phyloP scores from a whole-genome alignment of 2,329 filamentous ascomycete species.

The Talaromyces sp. region DNA sequence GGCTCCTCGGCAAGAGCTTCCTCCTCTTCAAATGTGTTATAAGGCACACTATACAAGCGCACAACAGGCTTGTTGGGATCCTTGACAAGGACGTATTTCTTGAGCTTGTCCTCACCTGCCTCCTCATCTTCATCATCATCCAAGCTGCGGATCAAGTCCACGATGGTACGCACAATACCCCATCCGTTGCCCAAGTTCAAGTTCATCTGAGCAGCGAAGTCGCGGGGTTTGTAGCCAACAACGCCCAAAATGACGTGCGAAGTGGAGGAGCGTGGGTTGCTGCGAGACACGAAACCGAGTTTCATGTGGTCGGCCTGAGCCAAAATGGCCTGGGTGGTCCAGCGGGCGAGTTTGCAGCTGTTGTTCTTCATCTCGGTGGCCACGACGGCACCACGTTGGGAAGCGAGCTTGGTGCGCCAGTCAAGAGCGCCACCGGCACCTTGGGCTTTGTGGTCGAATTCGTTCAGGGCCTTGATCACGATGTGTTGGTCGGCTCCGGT shows the following conservation, averaged over 20 bases:
- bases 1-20: constrained; percentile 54
- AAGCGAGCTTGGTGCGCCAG: constrained; percentile 92
- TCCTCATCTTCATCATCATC: constrained; percentile 35
- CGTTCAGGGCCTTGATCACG: constrained; percentile 93
- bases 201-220: constrained; percentile 98
- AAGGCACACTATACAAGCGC: constrained; percentile 84
- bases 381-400: constrained; percentile 91
- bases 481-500: constrained; percentile 87
- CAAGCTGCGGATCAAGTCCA: constrained; percentile 62
- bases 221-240: constrained; percentile 93
- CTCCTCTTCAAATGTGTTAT: constrained; percentile 85
- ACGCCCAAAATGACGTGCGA: constrained; percentile 95
- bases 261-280: constrained; percentile 85
- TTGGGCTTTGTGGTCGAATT: constrained; percentile 97
- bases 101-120: constrained; percentile 29
- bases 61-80: constrained; percentile 97
- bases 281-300: constrained; percentile 93
- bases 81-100: constrained; percentile 58
- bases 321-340: constrained; percentile 95
- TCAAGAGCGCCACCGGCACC: constrained; percentile 91
- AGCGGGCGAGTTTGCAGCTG: constrained; percentile 94
- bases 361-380: constrained; percentile 99
- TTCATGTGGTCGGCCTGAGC: constrained; percentile 99
- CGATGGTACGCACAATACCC: constrained; percentile 97
- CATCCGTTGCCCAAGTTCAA: constrained; percentile 93